A percentile compares a stretch with the other conserved stretches of the same genome.
These are phyloP conservation scores for Ophiosphaerella korrae DNA, from an alignment of 2,329 filamentous ascomycete species.

Conservation along the genomic window DNA sequence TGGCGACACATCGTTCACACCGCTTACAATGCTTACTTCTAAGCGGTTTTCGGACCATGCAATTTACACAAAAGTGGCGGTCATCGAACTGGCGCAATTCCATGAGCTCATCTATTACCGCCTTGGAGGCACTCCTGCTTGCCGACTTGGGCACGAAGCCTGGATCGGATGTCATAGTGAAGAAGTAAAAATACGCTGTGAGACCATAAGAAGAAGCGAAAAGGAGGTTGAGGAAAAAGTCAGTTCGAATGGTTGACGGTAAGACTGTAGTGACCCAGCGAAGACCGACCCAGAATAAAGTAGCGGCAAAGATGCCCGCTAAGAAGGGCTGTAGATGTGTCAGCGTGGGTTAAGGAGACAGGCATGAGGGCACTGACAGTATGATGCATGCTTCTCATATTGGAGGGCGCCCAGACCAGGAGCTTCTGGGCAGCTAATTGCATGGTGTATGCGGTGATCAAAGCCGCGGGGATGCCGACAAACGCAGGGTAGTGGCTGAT, in stretches of 20 bases:
- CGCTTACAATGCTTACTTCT: constrained; percentile 94
- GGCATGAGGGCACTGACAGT: constrained; percentile 63
- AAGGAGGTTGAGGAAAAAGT: constrained; percentile 76
- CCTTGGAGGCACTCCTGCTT: constrained; percentile 87
- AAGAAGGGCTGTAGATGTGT: constrained; percentile 72
- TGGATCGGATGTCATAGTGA: constrained; percentile 85
- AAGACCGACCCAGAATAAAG: constrained; percentile 78
- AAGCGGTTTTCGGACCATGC: constrained; percentile 91
- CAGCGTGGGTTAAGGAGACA: constrained; percentile 7
- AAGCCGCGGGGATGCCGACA: constrained; percentile 72
- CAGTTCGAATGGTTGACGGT: constrained; percentile 67
- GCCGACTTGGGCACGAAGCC: constrained; percentile 91
- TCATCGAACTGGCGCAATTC: constrained; percentile 90
- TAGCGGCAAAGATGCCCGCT: constrained; percentile 88
- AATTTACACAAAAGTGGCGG: constrained; percentile 88
- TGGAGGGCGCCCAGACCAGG: constrained; percentile 79
- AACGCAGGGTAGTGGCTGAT: constrained; percentile 76
- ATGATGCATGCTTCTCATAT: constrained; percentile 88
- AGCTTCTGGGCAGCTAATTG: constrained; percentile 80
- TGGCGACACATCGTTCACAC: constrained; percentile 90
- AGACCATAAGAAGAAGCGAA: constrained; percentile 70
- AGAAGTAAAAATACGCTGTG: constrained; percentile 84
- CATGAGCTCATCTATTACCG: constrained; percentile 85
- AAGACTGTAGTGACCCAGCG: constrained; percentile 78
- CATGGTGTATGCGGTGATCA: constrained; percentile 69